Percentiles rank a stretch among this genome's conserved stretches.
Conservation (phyloP, 305 asterid genomes). For the Caryopteris hybrid region DNA sequence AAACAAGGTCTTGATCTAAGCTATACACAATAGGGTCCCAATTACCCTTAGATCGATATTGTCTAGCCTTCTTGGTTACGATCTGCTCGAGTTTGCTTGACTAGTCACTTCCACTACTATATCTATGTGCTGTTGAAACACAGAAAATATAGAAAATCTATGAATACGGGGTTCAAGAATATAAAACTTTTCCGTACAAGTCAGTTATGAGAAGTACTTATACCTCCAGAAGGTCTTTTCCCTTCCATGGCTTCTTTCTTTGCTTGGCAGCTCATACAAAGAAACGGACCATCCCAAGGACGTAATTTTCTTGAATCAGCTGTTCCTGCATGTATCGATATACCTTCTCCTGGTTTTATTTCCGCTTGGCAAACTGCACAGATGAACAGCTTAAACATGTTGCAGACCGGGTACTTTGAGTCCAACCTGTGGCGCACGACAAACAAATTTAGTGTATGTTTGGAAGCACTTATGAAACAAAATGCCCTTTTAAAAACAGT, state of each 20-base stretch:
- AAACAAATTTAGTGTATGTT: not conserved
- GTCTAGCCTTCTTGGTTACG: slow-evolving; percentile 32
- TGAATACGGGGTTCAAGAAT: slow-evolving; percentile 10
- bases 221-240: slow-evolving; percentile 72
- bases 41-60: slow-evolving; percentile 22
- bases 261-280: slow-evolving; percentile 88
- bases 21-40: slow-evolving; percentile 48
- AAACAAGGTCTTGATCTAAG: slow-evolving; percentile 26
- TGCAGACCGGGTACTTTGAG: slow-evolving; percentile 84
- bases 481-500: no score
- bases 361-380: slow-evolving; percentile 97
- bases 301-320: slow-evolving; percentile 54
- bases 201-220: slow-evolving; percentile 1
- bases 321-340: slow-evolving; percentile 70
- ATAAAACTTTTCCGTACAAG: not conserved
- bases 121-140: slow-evolving; percentile 55
- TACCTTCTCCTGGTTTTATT: slow-evolving; percentile 92
- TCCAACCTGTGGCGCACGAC: slow-evolving; percentile 57
- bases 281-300: slow-evolving; percentile 99
- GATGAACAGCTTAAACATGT: slow-evolving; percentile 88
- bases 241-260: slow-evolving; percentile 99
- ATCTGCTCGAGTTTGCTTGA: slow-evolving; percentile 13
- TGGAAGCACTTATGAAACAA: no score
- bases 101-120: slow-evolving; percentile 82
- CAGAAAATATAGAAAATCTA: slow-evolving; percentile 2